Evolutionary conservation across 108 stramenopile genomes (phyloP).

Genomic region (Pseudonitzschia pungens): DNA sequence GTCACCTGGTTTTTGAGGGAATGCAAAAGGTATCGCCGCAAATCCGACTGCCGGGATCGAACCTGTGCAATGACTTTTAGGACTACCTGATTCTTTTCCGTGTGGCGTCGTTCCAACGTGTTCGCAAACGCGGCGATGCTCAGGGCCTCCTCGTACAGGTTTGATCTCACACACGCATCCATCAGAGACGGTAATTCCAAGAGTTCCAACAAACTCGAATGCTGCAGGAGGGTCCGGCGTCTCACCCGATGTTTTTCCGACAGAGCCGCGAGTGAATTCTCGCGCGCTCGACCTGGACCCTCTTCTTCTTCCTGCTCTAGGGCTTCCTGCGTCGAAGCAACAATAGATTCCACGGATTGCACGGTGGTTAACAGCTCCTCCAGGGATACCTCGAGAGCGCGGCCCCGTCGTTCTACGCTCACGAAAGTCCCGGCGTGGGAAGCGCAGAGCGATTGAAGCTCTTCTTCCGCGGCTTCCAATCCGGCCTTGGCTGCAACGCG

Average conservation of each 20-base stretch:
- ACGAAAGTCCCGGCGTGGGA: slow-evolving; percentile 81
- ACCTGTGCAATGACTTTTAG: slow-evolving; percentile 74
- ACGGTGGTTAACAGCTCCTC: slow-evolving; percentile 50
- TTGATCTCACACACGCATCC: slow-evolving; percentile 86
- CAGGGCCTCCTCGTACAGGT: slow-evolving; percentile 82
- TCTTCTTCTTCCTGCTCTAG: slow-evolving; percentile 63
- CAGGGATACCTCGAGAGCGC: slow-evolving; percentile 55
- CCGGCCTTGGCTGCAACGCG: slow-evolving; percentile 68
- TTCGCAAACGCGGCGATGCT: slow-evolving; percentile 85
- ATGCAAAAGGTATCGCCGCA: slow-evolving; percentile 70
- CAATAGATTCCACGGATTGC: slow-evolving; percentile 38
- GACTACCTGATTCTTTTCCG: slow-evolving; percentile 62
- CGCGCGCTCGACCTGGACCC: slow-evolving; percentile 20
- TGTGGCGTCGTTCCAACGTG: slow-evolving; percentile 79
- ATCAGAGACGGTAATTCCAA: slow-evolving; percentile 83
- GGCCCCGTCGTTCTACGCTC: slow-evolving; percentile 77
- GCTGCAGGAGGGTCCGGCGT: slow-evolving; percentile 78
- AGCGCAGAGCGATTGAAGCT: slow-evolving; percentile 71
- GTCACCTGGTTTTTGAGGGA: slow-evolving; percentile 76
- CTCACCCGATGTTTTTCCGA: slow-evolving; percentile 82
- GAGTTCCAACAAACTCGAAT: slow-evolving; percentile 79
- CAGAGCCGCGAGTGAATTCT: slow-evolving; percentile 60
- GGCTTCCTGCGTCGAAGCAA: slow-evolving; percentile 51
- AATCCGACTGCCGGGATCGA: slow-evolving; percentile 73
- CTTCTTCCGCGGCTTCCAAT: slow-evolving; percentile 71